Percentiles rank a stretch among this genome's conserved stretches.
Conservation (phyloP, 352 stramenopile genomes). For the Blastocystis sp. region DNA sequence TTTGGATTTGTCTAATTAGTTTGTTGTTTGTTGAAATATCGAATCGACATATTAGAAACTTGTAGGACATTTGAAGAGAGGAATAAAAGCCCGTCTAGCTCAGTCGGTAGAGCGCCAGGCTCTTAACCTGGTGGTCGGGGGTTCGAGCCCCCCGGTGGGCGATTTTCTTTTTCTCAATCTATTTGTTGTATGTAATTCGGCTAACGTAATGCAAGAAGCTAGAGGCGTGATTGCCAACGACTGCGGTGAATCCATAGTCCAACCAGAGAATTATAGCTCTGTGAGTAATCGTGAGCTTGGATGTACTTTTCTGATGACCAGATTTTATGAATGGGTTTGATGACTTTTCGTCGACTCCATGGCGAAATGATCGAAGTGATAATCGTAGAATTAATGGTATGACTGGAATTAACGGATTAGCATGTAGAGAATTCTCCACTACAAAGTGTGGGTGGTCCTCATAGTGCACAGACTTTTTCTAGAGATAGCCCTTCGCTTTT, state of each 20-base stretch:
- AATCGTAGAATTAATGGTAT: not conserved
- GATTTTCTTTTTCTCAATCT: not conserved
- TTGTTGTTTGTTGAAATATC: not conserved
- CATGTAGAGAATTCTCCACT: not conserved
- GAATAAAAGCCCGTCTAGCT: conserved; percentile 41
- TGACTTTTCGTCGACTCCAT: not conserved
- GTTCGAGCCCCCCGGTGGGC: conserved; percentile 51
- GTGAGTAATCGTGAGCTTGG: not conserved
- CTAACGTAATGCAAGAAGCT: not conserved
- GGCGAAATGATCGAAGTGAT: not conserved
- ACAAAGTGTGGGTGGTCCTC: not conserved
- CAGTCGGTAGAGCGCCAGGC: conserved; percentile 58
- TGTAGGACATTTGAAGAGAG: not conserved
- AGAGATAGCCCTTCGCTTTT: not conserved
- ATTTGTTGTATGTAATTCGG: not conserved
- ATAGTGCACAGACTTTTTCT: not conserved
- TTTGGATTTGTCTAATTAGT: conserved; percentile 1
- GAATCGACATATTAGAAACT: not conserved
- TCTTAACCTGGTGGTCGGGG: conserved; percentile 57
- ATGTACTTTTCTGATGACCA: not conserved
- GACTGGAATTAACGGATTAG: not conserved
- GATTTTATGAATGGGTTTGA: not conserved
- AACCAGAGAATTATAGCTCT: not conserved
- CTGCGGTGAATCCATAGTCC: not conserved
- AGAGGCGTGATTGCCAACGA: not conserved